Conservation (phyloP, 2,329 filamentous ascomycete species). For the Endoconidiophora polonica region DNA sequence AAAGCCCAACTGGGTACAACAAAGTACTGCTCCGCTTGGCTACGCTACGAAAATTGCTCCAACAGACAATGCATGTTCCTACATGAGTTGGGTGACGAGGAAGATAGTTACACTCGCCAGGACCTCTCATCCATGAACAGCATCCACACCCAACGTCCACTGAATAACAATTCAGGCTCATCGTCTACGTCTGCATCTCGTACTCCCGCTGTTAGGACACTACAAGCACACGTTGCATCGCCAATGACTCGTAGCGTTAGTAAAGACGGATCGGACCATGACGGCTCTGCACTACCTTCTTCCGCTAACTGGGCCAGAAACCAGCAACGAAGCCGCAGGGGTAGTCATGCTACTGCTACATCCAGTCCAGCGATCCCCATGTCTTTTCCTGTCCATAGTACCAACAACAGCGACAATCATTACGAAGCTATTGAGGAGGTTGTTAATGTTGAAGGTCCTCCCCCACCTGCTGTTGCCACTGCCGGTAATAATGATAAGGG, state of each 20-base stretch:
- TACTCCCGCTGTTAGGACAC: neutral
- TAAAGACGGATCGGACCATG: conserved; percentile 51
- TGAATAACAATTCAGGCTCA: conserved; percentile 30
- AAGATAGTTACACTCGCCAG: conserved; percentile 88
- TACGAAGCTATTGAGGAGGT: conserved; percentile 31
- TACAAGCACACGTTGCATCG: conserved; percentile 21
- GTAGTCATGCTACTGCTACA: conserved; percentile 65
- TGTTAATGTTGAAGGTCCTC: conserved; percentile 20
- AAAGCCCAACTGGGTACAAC: conserved; percentile 75
- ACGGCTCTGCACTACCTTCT: conserved; percentile 79
- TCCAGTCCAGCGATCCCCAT: conserved; percentile 64
- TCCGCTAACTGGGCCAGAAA: conserved; percentile 84
- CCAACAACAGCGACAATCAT: too few relatives aligned
- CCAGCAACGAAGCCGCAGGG: conserved; percentile 45
- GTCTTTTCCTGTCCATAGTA: conserved; percentile 31
- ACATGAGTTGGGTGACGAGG: conserved; percentile 95
- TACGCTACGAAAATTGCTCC: conserved; percentile 84
- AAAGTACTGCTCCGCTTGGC: conserved; percentile 95
- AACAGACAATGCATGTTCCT: conserved; percentile 97
- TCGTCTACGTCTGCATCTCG: neutral
- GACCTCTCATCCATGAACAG: conserved; percentile 92
- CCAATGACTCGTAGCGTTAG: conserved; percentile 63
- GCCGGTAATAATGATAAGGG: conserved; percentile 12
- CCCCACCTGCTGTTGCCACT: conserved; percentile 15
- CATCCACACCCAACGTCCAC: conserved; percentile 58